Conservation (phyloP, 2,329 filamentous ascomycete species). For the Diaporthe vaccinii region DNA sequence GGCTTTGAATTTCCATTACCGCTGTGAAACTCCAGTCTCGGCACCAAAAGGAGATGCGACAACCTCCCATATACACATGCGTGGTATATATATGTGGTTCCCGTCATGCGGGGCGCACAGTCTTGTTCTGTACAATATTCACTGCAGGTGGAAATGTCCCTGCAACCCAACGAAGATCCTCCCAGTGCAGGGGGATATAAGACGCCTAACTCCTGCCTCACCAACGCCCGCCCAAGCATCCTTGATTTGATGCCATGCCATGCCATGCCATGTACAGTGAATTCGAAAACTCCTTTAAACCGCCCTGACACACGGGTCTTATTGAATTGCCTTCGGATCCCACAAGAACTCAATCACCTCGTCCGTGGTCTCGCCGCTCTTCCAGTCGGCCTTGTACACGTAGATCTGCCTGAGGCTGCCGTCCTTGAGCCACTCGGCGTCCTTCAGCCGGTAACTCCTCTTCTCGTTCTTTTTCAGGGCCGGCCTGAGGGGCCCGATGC, state of each 20-base stretch:
- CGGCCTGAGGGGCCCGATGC: constrained; percentile 64
- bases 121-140: not conserved
- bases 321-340: constrained; percentile 40
- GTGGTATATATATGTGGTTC: not conserved
- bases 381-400: constrained; percentile 57
- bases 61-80: constrained; percentile 25
- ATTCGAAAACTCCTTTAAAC: not conserved
- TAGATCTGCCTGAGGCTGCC: constrained; percentile 68
- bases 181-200: not conserved
- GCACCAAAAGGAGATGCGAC: not conserved
- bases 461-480: constrained; percentile 57
- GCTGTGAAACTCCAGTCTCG: constrained; percentile 6
- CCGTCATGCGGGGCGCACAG: not conserved
- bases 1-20: constrained; percentile 4
- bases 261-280: constrained; percentile 3
- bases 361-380: constrained; percentile 56
- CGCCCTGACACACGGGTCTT: not conserved
- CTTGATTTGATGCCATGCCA: constrained; percentile 19
- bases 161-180: not conserved
- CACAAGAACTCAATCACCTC: constrained; percentile 66
- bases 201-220: constrained; percentile 7
- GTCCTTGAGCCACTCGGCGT: constrained; percentile 54
- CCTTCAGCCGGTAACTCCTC: constrained; percentile 64
- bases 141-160: not conserved
- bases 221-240: constrained; percentile 17